These are phyloP conservation scores for Trichocomaceae sp. DNA, from an alignment of 2,329 filamentous ascomycete genomes.

Conservation along the genomic window DNA sequence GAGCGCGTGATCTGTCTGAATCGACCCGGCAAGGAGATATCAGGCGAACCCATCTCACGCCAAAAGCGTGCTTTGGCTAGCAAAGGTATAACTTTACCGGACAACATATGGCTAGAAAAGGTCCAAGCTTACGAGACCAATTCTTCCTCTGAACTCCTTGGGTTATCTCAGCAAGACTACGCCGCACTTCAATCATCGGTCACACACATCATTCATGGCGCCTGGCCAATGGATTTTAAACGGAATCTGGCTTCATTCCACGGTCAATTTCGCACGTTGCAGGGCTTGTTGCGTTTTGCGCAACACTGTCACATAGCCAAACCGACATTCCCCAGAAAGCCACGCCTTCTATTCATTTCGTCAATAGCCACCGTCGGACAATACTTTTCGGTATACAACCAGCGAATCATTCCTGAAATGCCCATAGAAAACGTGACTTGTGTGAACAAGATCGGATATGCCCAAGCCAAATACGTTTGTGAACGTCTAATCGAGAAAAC, in stretches of 20 bases:
- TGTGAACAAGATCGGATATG: not conserved
- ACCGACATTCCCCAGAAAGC: not conserved
- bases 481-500: not conserved
- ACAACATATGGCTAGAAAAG: constrained; percentile 21
- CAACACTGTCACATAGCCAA: constrained; percentile 24
- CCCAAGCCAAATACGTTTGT: not conserved
- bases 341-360: constrained; percentile 33
- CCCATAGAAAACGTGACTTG: not conserved
- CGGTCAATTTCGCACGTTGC: constrained; percentile 37
- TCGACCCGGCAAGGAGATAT: constrained; percentile 23
- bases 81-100: too few relatives aligned
- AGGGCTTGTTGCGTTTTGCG: constrained; percentile 46
- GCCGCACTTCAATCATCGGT: constrained; percentile 43
- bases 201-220: constrained; percentile 42
- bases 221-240: constrained; percentile 23
- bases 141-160: too few relatives aligned
- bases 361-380: constrained; percentile 36
- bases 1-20: constrained; percentile 43
- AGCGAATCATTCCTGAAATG: too few relatives aligned
- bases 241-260: constrained; percentile 17
- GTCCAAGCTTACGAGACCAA: too few relatives aligned
- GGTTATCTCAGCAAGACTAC: constrained; percentile 28
- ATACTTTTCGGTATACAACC: too few relatives aligned
- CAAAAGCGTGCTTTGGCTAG: too few relatives aligned
- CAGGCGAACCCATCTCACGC: constrained; percentile 35